These are phyloP conservation scores for Aureobasidium sp. DNA, from an alignment of 2,329 filamentous ascomycete genomes.

Conservation along the genomic window DNA sequence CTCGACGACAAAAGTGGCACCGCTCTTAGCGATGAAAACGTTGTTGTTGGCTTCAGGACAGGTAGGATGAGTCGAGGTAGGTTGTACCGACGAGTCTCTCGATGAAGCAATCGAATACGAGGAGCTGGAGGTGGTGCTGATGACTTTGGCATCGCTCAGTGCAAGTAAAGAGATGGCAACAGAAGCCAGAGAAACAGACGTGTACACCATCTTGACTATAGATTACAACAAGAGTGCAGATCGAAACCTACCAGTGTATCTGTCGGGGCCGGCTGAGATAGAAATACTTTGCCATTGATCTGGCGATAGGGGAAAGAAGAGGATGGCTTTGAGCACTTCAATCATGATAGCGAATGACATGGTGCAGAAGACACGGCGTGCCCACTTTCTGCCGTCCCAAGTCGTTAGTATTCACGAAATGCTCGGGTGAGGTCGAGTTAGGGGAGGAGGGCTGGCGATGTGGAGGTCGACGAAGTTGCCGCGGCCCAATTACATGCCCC, in stretches of 20 bases:
- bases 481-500: slow-evolving; percentile 2
- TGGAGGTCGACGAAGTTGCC: background rate
- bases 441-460: background rate
- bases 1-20: slow-evolving; percentile 11
- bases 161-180: slow-evolving; percentile 6
- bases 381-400: background rate
- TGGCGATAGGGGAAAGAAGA: background rate
- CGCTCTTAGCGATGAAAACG: slow-evolving; percentile 7
- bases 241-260: background rate
- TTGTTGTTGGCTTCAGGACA: slow-evolving; percentile 10
- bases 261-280: background rate
- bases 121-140: background rate
- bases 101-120: background rate
- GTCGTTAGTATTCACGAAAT: background rate
- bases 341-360: slow-evolving; percentile 6
- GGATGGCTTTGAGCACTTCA: background rate
- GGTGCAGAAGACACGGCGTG: slow-evolving; percentile 5
- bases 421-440: background rate
- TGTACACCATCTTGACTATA: background rate
- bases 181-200: background rate
- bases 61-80: slow-evolving; percentile 4
- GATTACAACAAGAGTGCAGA: background rate
- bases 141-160: slow-evolving; percentile 7
- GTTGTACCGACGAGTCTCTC: background rate
- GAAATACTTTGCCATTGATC: background rate